Percentiles rank a stretch among this genome's conserved stretches.
These are phyloP conservation scores for Eucalyptus marginata DNA, from an alignment of 345 rosid genomes.

Conservation along the genomic window DNA sequence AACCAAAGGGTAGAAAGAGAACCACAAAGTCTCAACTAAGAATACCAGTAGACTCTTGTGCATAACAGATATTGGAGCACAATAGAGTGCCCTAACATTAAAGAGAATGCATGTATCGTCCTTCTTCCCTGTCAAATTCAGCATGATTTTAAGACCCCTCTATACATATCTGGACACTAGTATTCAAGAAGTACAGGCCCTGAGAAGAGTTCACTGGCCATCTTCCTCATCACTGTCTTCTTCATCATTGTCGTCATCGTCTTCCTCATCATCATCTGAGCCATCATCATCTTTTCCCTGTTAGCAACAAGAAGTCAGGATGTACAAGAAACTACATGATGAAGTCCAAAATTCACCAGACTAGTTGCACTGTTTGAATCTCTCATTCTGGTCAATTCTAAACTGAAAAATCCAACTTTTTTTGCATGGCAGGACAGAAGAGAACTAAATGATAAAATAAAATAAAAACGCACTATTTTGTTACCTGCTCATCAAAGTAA, in stretches of 20 bases:
- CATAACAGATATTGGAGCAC: background rate
- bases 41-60: background rate
- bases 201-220: background rate
- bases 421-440: background rate
- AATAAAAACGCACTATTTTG: background rate
- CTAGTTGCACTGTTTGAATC: background rate
- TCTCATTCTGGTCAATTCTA: background rate
- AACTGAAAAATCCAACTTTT: background rate
- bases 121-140: background rate
- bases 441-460: background rate
- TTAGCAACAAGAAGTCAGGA: background rate
- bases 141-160: background rate
- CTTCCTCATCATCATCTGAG: constrained; percentile 2
- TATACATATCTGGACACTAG: background rate
- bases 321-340: background rate
- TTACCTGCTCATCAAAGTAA: background rate
- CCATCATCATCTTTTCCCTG: constrained; percentile 4
- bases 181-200: background rate
- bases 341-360: background rate
- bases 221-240: constrained; percentile 7
- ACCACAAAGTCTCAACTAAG: background rate
- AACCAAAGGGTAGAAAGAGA: background rate
- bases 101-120: background rate
- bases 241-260: constrained; percentile 1
- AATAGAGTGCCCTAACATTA: background rate